Base-by-base conservation (phyloP, 352 stramenopile species). In the Phytopythium litorale region DNA sequence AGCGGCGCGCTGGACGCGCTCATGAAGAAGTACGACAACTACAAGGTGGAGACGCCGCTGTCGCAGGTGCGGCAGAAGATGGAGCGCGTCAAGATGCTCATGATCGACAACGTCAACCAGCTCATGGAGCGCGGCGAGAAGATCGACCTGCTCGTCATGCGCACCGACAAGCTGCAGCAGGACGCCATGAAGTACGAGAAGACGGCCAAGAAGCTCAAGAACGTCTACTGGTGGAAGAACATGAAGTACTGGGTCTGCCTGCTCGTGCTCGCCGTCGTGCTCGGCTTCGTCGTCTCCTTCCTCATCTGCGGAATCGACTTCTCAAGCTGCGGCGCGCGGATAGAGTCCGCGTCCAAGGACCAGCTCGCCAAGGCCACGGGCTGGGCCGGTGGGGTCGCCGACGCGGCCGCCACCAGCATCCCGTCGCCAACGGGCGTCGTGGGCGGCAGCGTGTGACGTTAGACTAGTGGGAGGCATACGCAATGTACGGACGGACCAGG, bases 101-200 rank as follows among this genome's bases (percentile, higher is more conserved):
- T 99, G 94, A 95, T 99, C 25, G 89, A 99, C 46, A 99, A 99
- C 71, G 97, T 99, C n/a, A 88, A 93, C 79, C 84, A 97, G 75
- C 88, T 99, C 25, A 91, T 99, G 74, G 96, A 99, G 65, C 79
- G 98, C 49, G 98, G 97, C 35, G 97, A 99, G 71, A 99, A 98
- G 73, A 98, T 99, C 66, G 97, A 99, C 71, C 51, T 92, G 28
- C 60, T 93, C 8, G 84, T 95, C 25, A 82, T 80, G 60, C 80
- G 84, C 18, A 93, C 86, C 1, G 94, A 98, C 67, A 89, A 97
- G 59, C 78, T 99, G 23, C 96, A 98, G 70, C 89, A 98, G 52
- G 89, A 98, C 65, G 97, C 97, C 3, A 94, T 99, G 70, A 97
- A 97, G 57, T 99, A 99, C 72, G 92, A 99, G 70, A 94, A 94